Conservation (phyloP, 2,329 filamentous ascomycete genomes). For the Cadophora gregata region DNA sequence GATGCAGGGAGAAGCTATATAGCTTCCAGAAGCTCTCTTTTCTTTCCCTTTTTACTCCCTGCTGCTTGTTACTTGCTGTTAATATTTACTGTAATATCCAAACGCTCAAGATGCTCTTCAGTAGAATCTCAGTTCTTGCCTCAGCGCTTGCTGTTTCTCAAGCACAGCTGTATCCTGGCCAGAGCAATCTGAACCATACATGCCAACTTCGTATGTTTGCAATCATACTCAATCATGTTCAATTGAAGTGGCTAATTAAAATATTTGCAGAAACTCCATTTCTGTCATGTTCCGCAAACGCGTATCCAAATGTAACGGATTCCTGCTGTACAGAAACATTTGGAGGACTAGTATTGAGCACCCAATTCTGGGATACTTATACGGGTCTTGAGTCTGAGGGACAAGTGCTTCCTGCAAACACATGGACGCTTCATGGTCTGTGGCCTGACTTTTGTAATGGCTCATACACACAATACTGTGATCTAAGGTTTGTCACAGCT, state of each 20-base stretch:
- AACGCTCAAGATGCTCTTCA: conserved; percentile 20
- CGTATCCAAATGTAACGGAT: conserved; percentile 55
- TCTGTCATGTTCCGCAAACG: conserved; percentile 57
- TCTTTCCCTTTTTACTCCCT: background rate
- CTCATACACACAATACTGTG: conserved; percentile 71
- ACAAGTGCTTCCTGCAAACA: conserved; percentile 61
- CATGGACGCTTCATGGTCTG: conserved; percentile 57
- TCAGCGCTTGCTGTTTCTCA: conserved; percentile 18
- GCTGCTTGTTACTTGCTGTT: background rate
- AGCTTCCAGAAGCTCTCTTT: conserved; percentile 15
- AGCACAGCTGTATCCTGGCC: conserved; percentile 36
- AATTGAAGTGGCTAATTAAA: conserved; percentile 12
- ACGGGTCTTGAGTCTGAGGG: conserved; percentile 63
- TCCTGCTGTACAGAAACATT: conserved; percentile 70
- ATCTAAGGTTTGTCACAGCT: conserved; percentile 51
- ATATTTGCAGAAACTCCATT: conserved; percentile 33
- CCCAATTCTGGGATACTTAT: conserved; percentile 70
- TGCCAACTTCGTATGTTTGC: conserved; percentile 35
- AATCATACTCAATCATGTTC: background rate
- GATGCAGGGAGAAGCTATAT: conserved; percentile 16
- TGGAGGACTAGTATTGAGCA: conserved; percentile 65
- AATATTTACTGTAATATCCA: background rate
- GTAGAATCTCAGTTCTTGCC: conserved; percentile 12
- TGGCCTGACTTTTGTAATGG: conserved; percentile 57
- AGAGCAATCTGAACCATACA: conserved; percentile 41